phyloP scores from a whole-genome alignment of 805 yeast genomes.

The Metschnikowia chrysomelidarum region DNA sequence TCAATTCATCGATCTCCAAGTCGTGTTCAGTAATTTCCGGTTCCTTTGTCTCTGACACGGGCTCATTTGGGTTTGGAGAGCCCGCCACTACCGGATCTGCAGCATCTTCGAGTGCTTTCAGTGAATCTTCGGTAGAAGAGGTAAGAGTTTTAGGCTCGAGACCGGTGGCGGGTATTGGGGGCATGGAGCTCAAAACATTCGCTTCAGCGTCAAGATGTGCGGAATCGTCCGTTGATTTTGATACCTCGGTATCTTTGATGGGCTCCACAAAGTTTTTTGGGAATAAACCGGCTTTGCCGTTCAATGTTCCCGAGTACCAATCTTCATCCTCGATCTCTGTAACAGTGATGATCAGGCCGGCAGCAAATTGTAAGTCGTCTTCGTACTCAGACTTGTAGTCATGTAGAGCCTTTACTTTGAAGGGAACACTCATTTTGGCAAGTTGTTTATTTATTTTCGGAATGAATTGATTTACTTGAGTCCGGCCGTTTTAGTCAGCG shows the following conservation, averaged over 20 bases:
- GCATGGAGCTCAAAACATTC: too few species aligned
- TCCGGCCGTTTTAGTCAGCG: too few species aligned
- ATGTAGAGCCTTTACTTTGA: conserved; percentile 64
- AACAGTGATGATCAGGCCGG: conserved; percentile 71
- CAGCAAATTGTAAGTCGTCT: conserved; percentile 75
- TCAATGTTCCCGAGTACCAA: conserved; percentile 78
- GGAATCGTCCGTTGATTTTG: background rate
- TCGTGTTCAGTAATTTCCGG: conserved; percentile 1
- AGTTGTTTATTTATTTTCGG: too few species aligned
- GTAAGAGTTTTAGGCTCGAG: too few species aligned
- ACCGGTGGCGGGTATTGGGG: too few species aligned
- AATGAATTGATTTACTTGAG: too few species aligned
- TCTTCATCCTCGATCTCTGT: conserved; percentile 84
- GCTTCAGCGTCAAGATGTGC: background rate
- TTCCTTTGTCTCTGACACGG: background rate
- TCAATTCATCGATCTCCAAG: conserved; percentile 5
- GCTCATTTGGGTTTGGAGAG: too few species aligned
- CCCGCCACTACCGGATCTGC: too few species aligned
- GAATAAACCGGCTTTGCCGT: conserved; percentile 74
- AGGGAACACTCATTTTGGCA: conserved; percentile 47
- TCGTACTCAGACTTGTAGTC: conserved; percentile 63
- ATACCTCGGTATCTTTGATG: background rate
- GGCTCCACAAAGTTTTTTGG: conserved; percentile 78
- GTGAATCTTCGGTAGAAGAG: too few species aligned
- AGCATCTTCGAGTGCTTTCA: too few species aligned